Percentiles rank a stretch among this genome's conserved stretches.
Conservation (phyloP, 106 monocot genomes). For the Allium sativum region DNA sequence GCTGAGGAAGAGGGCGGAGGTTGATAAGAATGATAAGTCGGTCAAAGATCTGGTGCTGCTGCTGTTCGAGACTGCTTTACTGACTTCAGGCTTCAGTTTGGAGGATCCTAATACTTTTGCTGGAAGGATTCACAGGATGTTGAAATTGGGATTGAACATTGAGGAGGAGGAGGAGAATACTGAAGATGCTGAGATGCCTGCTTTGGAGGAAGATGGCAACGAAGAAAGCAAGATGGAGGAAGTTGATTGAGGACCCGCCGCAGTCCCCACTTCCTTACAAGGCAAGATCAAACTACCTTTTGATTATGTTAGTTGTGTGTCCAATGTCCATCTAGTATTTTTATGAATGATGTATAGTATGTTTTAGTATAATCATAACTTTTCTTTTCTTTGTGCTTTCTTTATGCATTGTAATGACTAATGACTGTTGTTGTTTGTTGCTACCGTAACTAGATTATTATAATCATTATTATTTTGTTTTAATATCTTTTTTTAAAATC, state of each 20-base stretch:
- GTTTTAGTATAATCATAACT: too few relatives aligned
- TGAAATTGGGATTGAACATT: constrained; percentile 41
- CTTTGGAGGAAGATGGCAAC: constrained; percentile 21
- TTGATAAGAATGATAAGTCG: constrained; percentile 38
- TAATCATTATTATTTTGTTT: too few relatives aligned
- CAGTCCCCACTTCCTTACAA: too few relatives aligned
- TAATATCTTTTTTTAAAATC: too few relatives aligned
- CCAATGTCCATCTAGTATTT: too few relatives aligned
- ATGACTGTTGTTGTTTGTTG: too few relatives aligned
- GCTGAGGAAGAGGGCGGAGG: constrained; percentile 29
- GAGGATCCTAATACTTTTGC: constrained; percentile 37
- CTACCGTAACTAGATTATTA: too few relatives aligned
- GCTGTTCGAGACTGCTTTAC: constrained; percentile 28
- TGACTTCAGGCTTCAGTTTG: constrained; percentile 20
- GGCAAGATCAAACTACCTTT: too few relatives aligned
- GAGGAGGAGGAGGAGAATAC: constrained; percentile 23
- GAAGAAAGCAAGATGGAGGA: constrained; percentile 52
- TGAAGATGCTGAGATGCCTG: constrained; percentile 20
- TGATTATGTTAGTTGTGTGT: too few relatives aligned
- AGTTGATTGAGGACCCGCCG: constrained; percentile 24
- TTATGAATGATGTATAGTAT: too few relatives aligned
- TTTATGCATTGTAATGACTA: too few relatives aligned
- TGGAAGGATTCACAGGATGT: constrained; percentile 34
- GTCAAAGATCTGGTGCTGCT: constrained; percentile 34
- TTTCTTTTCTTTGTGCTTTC: too few relatives aligned